These are phyloP conservation scores for Leptodermis oblonga DNA, from an alignment of 257 asterid genomes.

Conservation along the genomic window DNA sequence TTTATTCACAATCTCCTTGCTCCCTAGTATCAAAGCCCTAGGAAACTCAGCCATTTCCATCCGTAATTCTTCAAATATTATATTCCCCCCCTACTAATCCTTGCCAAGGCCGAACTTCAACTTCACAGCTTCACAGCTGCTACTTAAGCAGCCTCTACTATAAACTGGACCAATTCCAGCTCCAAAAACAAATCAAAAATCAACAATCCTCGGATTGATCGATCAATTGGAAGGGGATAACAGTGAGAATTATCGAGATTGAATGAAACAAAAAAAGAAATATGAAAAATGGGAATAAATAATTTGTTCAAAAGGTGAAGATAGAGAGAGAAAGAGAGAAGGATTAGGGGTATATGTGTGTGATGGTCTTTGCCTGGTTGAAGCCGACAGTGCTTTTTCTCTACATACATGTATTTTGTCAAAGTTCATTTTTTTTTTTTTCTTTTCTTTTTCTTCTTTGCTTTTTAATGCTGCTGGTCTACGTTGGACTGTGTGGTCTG, in stretches of 20 bases:
- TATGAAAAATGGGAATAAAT: neutral
- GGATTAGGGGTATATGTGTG: conserved; percentile 29
- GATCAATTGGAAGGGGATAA: conserved; percentile 14
- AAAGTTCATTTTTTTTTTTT: neutral
- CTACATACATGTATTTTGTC: conserved; percentile 19
- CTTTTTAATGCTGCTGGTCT: neutral
- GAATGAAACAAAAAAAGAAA: neutral
- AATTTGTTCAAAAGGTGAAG: neutral
- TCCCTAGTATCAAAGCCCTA: conserved; percentile 39
- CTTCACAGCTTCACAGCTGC: conserved; percentile 3
- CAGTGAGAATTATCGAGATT: neutral
- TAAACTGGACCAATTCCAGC: conserved; percentile 21
- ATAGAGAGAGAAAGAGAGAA: conserved; percentile 21
- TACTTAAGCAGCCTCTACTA: conserved; percentile 13
- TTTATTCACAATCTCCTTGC: conserved; percentile 18
- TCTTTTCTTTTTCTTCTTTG: neutral
- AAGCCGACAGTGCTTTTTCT: conserved; percentile 70
- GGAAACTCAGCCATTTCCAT: conserved; percentile 34
- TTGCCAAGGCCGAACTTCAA: neutral
- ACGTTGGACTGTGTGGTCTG: conserved; percentile 19
- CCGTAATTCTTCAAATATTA: conserved; percentile 12
- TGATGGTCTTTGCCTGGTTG: conserved; percentile 71
- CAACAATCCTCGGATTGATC: conserved; percentile 21
- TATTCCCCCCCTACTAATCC: neutral
- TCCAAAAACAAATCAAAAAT: neutral